Percentiles rank a stretch among this genome's conserved stretches.
Evolutionary conservation across 257 asterid genomes (phyloP).

Genomic region (Forsythia suspensa): DNA sequence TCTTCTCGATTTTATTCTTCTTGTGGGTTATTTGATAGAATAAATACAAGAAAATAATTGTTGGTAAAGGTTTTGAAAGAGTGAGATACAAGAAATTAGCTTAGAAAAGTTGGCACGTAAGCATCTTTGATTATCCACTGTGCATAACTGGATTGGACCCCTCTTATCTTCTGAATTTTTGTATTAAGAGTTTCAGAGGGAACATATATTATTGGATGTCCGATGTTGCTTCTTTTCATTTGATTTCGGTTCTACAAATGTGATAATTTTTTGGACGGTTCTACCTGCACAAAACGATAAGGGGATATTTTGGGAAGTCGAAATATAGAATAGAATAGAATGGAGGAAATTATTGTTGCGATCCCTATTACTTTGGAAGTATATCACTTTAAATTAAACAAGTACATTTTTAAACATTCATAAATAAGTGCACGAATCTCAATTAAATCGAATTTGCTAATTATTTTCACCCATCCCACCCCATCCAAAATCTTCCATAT

Average conservation of each 20-base stretch:
- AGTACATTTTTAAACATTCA: neutral
- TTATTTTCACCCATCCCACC: neutral
- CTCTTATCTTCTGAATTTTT: neutral
- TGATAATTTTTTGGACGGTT: neutral
- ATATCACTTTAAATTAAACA: neutral
- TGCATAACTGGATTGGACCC: neutral
- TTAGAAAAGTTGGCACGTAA: neutral
- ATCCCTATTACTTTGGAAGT: neutral
- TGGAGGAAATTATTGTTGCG: neutral
- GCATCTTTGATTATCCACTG: neutral
- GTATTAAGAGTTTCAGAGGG: neutral
- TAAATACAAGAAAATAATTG: neutral
- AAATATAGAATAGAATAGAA: neutral
- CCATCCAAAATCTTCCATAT: neutral
- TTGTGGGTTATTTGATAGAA: neutral
- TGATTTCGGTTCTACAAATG: neutral
- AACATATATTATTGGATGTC: neutral
- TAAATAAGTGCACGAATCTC: neutral
- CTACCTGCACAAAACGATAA: slow-evolving; percentile 3
- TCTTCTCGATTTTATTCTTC: neutral
- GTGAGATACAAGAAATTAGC: neutral
- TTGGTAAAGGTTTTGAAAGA: neutral
- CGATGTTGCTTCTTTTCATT: neutral
- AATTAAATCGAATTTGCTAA: neutral
- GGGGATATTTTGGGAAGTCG: neutral